These are phyloP conservation scores for Toxicodendron radicans DNA, from an alignment of 345 rosid species.

Conservation along the genomic window DNA sequence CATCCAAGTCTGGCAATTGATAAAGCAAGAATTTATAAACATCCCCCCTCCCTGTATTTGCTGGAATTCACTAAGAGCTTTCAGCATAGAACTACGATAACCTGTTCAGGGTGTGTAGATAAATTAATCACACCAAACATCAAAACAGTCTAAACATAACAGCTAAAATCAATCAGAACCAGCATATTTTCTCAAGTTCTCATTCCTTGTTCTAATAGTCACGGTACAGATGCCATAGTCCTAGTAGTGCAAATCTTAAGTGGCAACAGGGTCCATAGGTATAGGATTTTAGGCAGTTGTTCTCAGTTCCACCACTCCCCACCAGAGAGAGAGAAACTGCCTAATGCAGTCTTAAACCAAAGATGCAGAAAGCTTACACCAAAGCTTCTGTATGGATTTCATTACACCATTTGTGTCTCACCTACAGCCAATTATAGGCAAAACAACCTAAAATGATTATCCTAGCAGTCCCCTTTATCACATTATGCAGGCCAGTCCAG, in stretches of 20 bases:
- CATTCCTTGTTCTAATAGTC: not conserved
- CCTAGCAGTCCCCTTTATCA: not conserved
- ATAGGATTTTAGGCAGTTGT: not conserved
- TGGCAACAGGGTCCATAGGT: constrained; percentile 1
- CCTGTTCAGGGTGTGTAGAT: constrained; percentile 37
- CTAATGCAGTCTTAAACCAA: not conserved
- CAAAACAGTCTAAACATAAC: not conserved
- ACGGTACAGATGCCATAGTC: not conserved
- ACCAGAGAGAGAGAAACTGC: not conserved
- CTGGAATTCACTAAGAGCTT: constrained; percentile 45
- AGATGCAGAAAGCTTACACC: not conserved
- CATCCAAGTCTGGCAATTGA: constrained; percentile 72
- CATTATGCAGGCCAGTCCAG: not conserved
- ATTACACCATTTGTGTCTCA: not conserved
- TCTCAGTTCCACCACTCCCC: not conserved
- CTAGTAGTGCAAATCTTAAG: not conserved
- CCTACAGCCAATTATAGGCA: not conserved
- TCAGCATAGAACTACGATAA: constrained; percentile 65
- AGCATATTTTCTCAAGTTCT: not conserved
- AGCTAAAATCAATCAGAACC: not conserved
- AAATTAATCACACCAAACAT: constrained; percentile 9
- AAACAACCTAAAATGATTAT: not conserved
- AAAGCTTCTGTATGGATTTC: not conserved
- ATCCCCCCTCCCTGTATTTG: constrained; percentile 49
- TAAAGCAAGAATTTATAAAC: constrained; percentile 84